These are phyloP conservation scores for Pichia norvegensis DNA, from an alignment of 1,139 yeast genomes.

Conservation along the genomic window DNA sequence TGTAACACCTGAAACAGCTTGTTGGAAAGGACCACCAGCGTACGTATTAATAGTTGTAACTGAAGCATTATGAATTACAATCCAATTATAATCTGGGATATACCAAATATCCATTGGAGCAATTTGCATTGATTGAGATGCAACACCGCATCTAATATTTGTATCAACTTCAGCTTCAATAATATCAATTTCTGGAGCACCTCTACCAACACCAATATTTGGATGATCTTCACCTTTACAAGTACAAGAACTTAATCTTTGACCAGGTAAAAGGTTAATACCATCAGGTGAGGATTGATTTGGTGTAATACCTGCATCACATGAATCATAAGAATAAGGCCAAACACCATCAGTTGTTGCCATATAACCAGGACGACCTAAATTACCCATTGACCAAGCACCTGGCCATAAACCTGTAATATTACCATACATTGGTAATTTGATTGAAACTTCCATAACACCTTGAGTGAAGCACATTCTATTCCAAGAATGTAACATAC, in stretches of 20 bases:
- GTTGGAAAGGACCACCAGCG: slow-evolving; percentile 56
- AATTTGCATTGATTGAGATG: slow-evolving; percentile 53
- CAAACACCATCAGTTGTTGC: slow-evolving; percentile 60
- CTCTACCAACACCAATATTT: slow-evolving; percentile 51
- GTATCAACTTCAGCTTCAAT: slow-evolving; percentile 51
- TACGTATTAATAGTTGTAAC: slow-evolving; percentile 47
- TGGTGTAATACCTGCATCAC: slow-evolving; percentile 62
- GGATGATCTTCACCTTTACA: slow-evolving; percentile 54
- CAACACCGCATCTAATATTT: slow-evolving; percentile 37
- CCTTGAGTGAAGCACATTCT: slow-evolving; percentile 56
- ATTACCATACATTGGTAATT: slow-evolving; percentile 48
- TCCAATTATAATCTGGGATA: slow-evolving; percentile 47
- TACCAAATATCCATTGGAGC: slow-evolving; percentile 63
- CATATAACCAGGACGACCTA: slow-evolving; percentile 56
- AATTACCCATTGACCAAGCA: slow-evolving; percentile 55
- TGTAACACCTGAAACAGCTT: slow-evolving; percentile 48
- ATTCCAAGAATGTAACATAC: slow-evolving; percentile 58
- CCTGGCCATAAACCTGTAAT: slow-evolving; percentile 60
- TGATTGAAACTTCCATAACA: slow-evolving; percentile 41
- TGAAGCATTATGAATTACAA: slow-evolving; percentile 40
- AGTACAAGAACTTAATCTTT: slow-evolving; percentile 47
- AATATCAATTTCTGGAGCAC: slow-evolving; percentile 61
- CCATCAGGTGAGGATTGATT: slow-evolving; percentile 60
- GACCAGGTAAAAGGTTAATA: slow-evolving; percentile 52
- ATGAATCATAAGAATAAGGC: slow-evolving; percentile 53